Conservation (phyloP, 2,329 filamentous ascomycete species). For the Coniella vitis region DNA sequence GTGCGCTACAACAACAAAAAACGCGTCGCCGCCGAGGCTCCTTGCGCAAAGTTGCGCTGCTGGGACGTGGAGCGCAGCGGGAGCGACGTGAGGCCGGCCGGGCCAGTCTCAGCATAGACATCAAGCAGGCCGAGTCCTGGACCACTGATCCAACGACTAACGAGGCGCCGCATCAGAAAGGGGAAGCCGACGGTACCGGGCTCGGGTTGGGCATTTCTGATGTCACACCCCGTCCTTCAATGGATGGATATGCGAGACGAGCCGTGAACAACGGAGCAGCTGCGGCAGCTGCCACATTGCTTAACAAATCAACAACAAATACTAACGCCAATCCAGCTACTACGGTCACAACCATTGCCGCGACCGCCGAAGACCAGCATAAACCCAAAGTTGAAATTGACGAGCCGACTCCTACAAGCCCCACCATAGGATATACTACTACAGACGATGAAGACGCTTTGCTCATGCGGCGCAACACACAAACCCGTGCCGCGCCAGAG, state of each 20-base stretch:
- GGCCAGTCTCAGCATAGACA: conserved; percentile 38
- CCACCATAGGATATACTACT: conserved; percentile 59
- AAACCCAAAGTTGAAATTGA: conserved; percentile 14
- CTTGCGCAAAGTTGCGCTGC: conserved; percentile 75
- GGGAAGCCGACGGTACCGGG: conserved; percentile 20
- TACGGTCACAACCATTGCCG: conserved; percentile 9
- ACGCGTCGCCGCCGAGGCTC: conserved; percentile 74
- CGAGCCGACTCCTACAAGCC: conserved; percentile 36
- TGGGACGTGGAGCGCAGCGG: conserved; percentile 64
- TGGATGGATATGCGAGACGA: conserved; percentile 37
- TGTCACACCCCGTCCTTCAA: conserved; percentile 38
- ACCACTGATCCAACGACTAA: conserved; percentile 1
- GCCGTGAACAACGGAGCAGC: conserved; percentile 20
- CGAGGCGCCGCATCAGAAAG: conserved; percentile 2
- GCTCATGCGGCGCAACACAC: conserved; percentile 50
- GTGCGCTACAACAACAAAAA: conserved; percentile 39
- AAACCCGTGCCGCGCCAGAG: conserved; percentile 33
- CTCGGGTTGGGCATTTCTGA: conserved; percentile 43
- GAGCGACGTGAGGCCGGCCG: conserved; percentile 44
- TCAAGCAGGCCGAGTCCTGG: conserved; percentile 24
- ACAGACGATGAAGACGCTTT: conserved; percentile 79
- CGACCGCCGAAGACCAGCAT: neutral
- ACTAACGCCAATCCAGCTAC: no score
- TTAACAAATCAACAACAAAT: no score
- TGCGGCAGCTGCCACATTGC: conserved; percentile 2